Percentiles rank a stretch among this genome's conserved stretches.
Conservation (phyloP, 2,329 filamentous ascomycete genomes). For the Aspergillus melleus region DNA sequence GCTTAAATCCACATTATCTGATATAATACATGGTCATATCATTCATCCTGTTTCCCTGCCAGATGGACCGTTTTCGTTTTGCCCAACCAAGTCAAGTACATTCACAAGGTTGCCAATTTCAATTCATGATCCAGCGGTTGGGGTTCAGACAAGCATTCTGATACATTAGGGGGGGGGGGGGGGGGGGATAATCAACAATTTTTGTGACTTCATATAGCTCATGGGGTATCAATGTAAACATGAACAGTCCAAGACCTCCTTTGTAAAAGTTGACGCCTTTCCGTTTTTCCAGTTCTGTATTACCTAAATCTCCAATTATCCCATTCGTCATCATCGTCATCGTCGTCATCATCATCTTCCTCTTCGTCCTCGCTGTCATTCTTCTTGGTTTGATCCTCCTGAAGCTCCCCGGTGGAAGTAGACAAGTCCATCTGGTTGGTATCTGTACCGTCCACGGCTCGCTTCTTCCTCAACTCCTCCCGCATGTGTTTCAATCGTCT, state of each 20-base stretch:
- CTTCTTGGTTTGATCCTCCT: conserved; percentile 44
- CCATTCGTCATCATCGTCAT: conserved; percentile 57
- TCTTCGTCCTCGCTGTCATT: conserved; percentile 28
- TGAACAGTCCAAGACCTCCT: conserved; percentile 26
- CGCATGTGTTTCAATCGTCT: conserved; percentile 67
- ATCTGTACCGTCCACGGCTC: conserved; percentile 27
- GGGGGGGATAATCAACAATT: conserved; percentile 15
- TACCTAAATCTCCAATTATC: conserved; percentile 46
- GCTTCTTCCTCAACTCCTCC: conserved; percentile 61
- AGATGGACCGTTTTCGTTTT: background rate
- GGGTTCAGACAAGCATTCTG: conserved; percentile 7
- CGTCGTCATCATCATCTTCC: conserved; percentile 35
- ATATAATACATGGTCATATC: background rate
- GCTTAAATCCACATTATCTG: background rate
- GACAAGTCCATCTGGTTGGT: conserved; percentile 26
- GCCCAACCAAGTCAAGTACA: background rate
- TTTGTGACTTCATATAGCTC: conserved; percentile 22
- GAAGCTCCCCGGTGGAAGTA: conserved; percentile 24
- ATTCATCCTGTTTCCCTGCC: background rate
- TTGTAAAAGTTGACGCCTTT: conserved; percentile 25
- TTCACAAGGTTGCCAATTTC: background rate
- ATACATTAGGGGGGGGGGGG: conserved; percentile 10
- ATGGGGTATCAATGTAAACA: conserved; percentile 39
- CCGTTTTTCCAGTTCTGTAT: conserved; percentile 18
- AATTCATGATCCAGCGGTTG: background rate